Evolutionary conservation across 805 yeast species (phyloP), one percentile per base, ranked within the genome.

Genomic region (Komagataella ulmi): DNA sequence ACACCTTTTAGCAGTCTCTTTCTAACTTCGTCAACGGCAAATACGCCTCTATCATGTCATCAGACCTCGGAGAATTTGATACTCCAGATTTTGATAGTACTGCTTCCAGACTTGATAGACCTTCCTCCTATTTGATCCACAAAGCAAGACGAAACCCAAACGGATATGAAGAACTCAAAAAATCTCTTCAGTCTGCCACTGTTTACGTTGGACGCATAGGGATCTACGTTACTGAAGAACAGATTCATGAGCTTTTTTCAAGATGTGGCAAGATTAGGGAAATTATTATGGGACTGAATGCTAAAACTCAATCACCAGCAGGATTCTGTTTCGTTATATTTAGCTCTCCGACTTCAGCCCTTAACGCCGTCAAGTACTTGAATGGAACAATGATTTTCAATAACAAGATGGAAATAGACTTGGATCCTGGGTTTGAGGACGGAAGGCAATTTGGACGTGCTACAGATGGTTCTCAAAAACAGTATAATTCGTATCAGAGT

Each of bases 371-470:
- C 62, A 86, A 88, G 64, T 91, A 81, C 61, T 69, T 93, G 49
- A 82, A 87, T 58, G 83, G 81, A 51, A 88, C 96, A 0, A 83
- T 82, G 59, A 76, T 93, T 50, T 97, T 91, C 61, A 95, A 90
- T 50, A 81, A 87, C 55, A 71, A 75, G 44, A 76, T 93, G 61
- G 83, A 85, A 44, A 87, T 91, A 49, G 99, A 93, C 68, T 72
- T 95, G 59, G 99, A 93, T 62, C 97, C 97, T 0, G 99, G 99
- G 0, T 93, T 91, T 64, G 80, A 77, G 55, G 97, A 91, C 59
- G 99, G 99, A 1, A 75, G 99, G 57, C 98, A 93, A 63, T 93
- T 82, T 62, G 99, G 99, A 18, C 76, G 99, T 60, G 98, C 98
- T 48, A 75, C 77, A 14, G 81, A 79, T 55, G 99, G 99, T 53